Evolutionary conservation across 331 rosid species (phyloP).

Genomic region (Pyracantha coccinea): DNA sequence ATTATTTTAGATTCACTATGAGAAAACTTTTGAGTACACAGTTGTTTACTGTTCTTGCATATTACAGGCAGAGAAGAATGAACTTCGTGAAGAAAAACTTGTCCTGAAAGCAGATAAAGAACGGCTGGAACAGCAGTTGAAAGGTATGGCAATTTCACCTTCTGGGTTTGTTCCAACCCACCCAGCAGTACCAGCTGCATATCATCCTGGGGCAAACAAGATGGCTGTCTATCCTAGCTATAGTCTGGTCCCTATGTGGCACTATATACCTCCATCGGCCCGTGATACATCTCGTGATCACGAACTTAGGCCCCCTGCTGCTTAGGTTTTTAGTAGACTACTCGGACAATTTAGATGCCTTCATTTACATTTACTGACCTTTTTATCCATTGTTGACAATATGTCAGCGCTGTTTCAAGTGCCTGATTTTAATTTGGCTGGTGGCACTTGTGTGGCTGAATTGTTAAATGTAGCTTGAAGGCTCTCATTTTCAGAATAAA

Average conservation of each 20-base stretch:
- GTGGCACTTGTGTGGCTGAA: slow-evolving; percentile 13
- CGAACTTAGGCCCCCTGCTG: slow-evolving; percentile 98
- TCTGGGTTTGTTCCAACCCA: slow-evolving; percentile 65
- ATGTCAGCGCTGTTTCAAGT: slow-evolving; percentile 15
- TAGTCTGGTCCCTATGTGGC: slow-evolving; percentile 86
- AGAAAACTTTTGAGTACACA: not conserved
- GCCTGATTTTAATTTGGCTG: slow-evolving; percentile 13
- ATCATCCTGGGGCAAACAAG: slow-evolving; percentile 58
- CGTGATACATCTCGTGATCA: slow-evolving; percentile 91
- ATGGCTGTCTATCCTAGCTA: slow-evolving; percentile 80
- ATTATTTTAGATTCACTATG: not conserved
- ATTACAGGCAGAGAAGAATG: slow-evolving; percentile 78
- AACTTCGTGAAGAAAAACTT: slow-evolving; percentile 77
- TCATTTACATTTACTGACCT: not conserved
- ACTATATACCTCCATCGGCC: slow-evolving; percentile 58
- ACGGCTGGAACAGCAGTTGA: slow-evolving; percentile 66
- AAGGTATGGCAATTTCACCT: slow-evolving; percentile 43
- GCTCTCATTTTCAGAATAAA: slow-evolving; percentile 14
- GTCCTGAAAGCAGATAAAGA: slow-evolving; percentile 69
- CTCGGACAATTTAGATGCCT: slow-evolving; percentile 17
- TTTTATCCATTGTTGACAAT: slow-evolving; percentile 18
- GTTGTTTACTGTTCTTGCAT: not conserved
- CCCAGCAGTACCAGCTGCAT: slow-evolving; percentile 67
- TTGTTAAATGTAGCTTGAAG: slow-evolving; percentile 13
- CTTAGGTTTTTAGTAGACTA: slow-evolving; percentile 28